A percentile compares a stretch with the other conserved stretches of the same genome.
Evolutionary conservation across 225 moss, liverwort and hornwort species (phyloP).

Genomic region (Straminergon stramineum): DNA sequence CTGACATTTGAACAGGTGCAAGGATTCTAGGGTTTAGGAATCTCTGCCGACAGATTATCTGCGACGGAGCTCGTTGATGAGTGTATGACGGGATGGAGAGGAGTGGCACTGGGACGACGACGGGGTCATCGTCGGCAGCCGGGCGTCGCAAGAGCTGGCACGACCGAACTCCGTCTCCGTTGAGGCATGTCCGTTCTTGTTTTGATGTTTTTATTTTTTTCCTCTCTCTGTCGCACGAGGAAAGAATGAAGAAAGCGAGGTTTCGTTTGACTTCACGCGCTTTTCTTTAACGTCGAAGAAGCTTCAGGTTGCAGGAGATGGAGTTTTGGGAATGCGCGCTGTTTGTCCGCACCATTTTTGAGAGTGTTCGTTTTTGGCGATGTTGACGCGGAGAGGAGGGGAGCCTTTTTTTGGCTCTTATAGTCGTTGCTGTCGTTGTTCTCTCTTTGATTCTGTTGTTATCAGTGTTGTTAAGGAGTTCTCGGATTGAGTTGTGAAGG

Average conservation of each 20-base stretch:
- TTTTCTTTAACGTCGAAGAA: not conserved
- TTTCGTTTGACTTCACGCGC: not conserved
- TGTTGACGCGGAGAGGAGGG: not conserved
- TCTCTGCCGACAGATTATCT: not conserved
- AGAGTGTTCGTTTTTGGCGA: not conserved
- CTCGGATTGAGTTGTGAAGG: not conserved
- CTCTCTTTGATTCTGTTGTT: not conserved
- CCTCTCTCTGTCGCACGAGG: not conserved
- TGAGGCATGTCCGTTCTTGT: not conserved
- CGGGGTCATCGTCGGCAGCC: not conserved
- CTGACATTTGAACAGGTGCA: not conserved
- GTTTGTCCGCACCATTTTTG: not conserved
- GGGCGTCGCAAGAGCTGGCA: conserved; percentile 1
- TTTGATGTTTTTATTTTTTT: not conserved
- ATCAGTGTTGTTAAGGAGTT: not conserved
- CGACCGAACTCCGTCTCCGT: not conserved
- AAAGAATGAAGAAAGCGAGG: not conserved
- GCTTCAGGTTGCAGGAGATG: not conserved
- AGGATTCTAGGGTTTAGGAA: not conserved
- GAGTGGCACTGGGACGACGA: not conserved
- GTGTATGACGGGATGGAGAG: not conserved
- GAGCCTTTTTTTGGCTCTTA: not conserved
- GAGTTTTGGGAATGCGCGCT: not conserved
- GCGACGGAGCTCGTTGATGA: not conserved
- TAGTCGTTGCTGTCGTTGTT: not conserved